Conservation (phyloP, 2,329 filamentous ascomycete genomes). For the Neurospora crassa region DNA sequence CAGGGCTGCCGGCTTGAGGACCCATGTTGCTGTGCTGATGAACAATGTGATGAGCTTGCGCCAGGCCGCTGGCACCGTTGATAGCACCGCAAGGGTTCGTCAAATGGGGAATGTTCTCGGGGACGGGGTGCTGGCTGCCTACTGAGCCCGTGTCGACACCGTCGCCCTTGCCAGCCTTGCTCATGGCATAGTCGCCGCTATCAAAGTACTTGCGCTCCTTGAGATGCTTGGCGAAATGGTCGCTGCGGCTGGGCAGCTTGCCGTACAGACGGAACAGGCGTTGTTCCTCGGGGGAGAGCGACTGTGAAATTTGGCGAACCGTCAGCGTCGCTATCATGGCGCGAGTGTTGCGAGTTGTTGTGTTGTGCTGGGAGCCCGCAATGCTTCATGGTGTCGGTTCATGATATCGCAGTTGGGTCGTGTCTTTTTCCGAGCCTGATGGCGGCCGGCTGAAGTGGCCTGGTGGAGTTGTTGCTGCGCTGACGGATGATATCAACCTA, state of each 20-base stretch:
- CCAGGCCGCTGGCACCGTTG: slow-evolving; percentile 31
- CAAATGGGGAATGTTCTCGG: slow-evolving; percentile 90
- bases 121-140: slow-evolving; percentile 87
- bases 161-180: slow-evolving; percentile 93
- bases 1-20: slow-evolving; percentile 61
- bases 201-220: slow-evolving; percentile 99
- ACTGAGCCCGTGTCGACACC: slow-evolving; percentile 89
- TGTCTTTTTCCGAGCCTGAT: background rate
- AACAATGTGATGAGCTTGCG: slow-evolving; percentile 31
- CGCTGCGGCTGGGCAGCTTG: slow-evolving; percentile 93
- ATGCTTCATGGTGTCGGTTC: background rate
- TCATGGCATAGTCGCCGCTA: slow-evolving; percentile 91
- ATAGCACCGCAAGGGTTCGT: slow-evolving; percentile 49
- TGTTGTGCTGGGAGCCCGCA: background rate
- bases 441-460: background rate
- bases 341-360: background rate
- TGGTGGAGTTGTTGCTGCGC: background rate
- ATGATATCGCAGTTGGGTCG: background rate
- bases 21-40: slow-evolving; percentile 30
- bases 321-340: background rate
- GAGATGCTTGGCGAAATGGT: slow-evolving; percentile 94
- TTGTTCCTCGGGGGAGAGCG: slow-evolving; percentile 88
- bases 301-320: slow-evolving; percentile 39
- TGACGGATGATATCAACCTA: slow-evolving; percentile 38
- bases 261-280: slow-evolving; percentile 94